Evolutionary conservation across 1,284 basidiomycete species (phyloP).

Genomic region (Paramarasmius palmivorus): DNA sequence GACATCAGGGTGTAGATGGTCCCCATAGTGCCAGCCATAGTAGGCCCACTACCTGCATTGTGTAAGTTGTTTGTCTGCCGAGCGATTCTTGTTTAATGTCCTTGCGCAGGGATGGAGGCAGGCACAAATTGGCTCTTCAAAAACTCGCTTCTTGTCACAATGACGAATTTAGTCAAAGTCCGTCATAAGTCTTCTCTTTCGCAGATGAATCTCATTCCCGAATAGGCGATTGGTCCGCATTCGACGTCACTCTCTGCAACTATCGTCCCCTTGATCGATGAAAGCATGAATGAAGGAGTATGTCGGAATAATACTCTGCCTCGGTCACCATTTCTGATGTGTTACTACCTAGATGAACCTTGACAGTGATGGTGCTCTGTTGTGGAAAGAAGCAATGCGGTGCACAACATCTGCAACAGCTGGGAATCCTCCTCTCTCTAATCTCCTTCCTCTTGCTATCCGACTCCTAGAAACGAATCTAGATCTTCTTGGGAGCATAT

Average conservation of each 20-base stretch:
- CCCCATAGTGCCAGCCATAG: slow-evolving; percentile 45
- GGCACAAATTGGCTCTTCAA: slow-evolving; percentile 83
- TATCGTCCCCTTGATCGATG: slow-evolving; percentile 75
- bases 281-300: slow-evolving; percentile 70
- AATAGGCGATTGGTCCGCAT: slow-evolving; percentile 61
- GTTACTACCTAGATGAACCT: slow-evolving; percentile 58
- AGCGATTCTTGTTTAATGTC: not conserved
- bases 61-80: slow-evolving; percentile 51
- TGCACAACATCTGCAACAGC: slow-evolving; percentile 62
- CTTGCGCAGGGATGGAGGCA: slow-evolving; percentile 57
- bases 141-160: slow-evolving; percentile 67
- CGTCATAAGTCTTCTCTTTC: slow-evolving; percentile 17
- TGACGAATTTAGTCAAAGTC: slow-evolving; percentile 75
- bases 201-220: not conserved
- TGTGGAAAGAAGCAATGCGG: slow-evolving; percentile 77
- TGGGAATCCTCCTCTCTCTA: slow-evolving; percentile 55
- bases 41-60: slow-evolving; percentile 69
- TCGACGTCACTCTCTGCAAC: slow-evolving; percentile 57
- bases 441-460: slow-evolving; percentile 70
- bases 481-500: slow-evolving; percentile 72
- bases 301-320: slow-evolving; percentile 2
- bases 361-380: slow-evolving; percentile 75
- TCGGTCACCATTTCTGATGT: slow-evolving; percentile 9
- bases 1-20: slow-evolving; percentile 11
- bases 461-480: slow-evolving; percentile 67